A percentile compares a stretch with the other conserved stretches of the same genome.
Evolutionary conservation across 352 stramenopile species (phyloP).

Genomic region (Phytophthora macrochlamydospora): DNA sequence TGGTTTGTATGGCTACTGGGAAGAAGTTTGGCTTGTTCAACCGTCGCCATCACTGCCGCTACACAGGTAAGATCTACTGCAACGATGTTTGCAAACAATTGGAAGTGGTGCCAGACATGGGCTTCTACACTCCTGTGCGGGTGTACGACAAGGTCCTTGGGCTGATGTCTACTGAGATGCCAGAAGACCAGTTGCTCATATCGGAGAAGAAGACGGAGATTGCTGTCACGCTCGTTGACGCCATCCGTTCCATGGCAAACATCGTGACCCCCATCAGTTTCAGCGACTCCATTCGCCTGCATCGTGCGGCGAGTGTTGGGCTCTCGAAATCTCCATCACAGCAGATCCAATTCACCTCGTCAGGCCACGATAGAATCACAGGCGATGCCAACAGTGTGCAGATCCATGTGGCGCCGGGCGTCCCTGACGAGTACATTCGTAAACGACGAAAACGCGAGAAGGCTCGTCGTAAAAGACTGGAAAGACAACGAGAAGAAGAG

Average conservation of each 20-base stretch:
- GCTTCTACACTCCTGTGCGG: slow-evolving; percentile 80
- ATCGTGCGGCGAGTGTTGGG: slow-evolving; percentile 42
- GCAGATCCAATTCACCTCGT: slow-evolving; percentile 68
- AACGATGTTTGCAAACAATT: slow-evolving; percentile 83
- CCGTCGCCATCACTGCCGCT: slow-evolving; percentile 86
- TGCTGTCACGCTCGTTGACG: slow-evolving; percentile 82
- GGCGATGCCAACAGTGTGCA: slow-evolving; percentile 49
- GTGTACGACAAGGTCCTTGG: slow-evolving; percentile 83
- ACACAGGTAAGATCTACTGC: slow-evolving; percentile 88
- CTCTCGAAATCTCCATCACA: slow-evolving; percentile 67
- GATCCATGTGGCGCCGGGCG: slow-evolving; percentile 66
- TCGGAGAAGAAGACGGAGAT: slow-evolving; percentile 91
- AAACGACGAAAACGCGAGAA: slow-evolving; percentile 88
- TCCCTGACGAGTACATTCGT: slow-evolving; percentile 86
- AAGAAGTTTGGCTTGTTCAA: slow-evolving; percentile 91
- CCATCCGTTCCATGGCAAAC: slow-evolving; percentile 57
- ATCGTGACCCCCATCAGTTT: slow-evolving; percentile 78
- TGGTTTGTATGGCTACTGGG: slow-evolving; percentile 85
- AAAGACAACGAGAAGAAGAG: slow-evolving; percentile 78
- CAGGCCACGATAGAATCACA: slow-evolving; percentile 46
- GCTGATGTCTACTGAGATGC: slow-evolving; percentile 83
- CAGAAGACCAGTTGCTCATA: slow-evolving; percentile 77
- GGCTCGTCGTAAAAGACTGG: slow-evolving; percentile 71
- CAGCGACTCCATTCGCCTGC: slow-evolving; percentile 62
- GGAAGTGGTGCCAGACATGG: slow-evolving; percentile 78